phyloP scores from a whole-genome alignment of 2,329 filamentous ascomycete genomes.

The Aureobasidium sp. region DNA sequence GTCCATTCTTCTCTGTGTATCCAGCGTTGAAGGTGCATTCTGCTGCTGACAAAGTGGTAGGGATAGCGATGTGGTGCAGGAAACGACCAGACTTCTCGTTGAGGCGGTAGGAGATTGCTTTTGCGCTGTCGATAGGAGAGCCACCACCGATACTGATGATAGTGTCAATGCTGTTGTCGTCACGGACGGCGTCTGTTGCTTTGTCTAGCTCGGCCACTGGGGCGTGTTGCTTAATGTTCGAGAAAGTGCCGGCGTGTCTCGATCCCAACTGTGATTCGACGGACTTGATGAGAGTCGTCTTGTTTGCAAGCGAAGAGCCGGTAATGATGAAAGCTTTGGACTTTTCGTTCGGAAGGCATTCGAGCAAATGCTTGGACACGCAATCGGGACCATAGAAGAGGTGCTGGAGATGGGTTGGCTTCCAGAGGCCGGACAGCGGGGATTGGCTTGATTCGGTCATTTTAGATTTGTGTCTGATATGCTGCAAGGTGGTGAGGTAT shows the following conservation, averaged over 20 bases:
- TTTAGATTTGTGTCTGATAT: conserved; percentile 28
- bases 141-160: conserved; percentile 51
- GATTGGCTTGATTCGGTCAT: conserved; percentile 38
- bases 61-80: conserved; percentile 42
- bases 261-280: conserved; percentile 43
- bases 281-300: conserved; percentile 46
- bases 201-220: conserved; percentile 48
- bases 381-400: conserved; percentile 45
- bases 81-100: conserved; percentile 33
- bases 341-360: conserved; percentile 35
- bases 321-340: conserved; percentile 54
- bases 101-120: conserved; percentile 40
- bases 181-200: conserved; percentile 41
- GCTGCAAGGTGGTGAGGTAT: neutral
- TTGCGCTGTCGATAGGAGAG: conserved; percentile 47
- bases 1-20: conserved; percentile 43
- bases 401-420: conserved; percentile 42
- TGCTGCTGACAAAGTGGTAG: conserved; percentile 45
- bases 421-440: conserved; percentile 45
- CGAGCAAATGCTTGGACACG: conserved; percentile 41
- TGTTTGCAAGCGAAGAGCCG: conserved; percentile 46
- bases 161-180: conserved; percentile 44
- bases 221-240: conserved; percentile 49
- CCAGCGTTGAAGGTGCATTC: conserved; percentile 49
- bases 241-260: conserved; percentile 47